These are phyloP conservation scores for Colletotrichum liaoningense DNA, from an alignment of 2,329 filamentous ascomycete species.

Conservation along the genomic window DNA sequence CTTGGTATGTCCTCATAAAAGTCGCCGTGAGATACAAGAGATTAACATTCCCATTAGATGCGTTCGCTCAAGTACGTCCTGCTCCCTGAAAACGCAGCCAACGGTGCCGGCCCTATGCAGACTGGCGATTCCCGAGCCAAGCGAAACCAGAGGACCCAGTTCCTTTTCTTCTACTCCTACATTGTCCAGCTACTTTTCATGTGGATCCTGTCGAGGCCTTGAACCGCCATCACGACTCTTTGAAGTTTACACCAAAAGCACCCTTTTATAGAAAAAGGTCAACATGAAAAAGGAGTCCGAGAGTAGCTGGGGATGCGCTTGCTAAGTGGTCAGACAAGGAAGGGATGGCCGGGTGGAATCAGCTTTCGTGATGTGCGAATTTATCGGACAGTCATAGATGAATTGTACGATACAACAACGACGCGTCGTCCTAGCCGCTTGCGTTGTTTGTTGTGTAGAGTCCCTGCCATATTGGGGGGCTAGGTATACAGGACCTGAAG, in stretches of 20 bases:
- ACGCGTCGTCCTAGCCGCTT: slow-evolving; percentile 3
- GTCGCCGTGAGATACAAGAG: background rate
- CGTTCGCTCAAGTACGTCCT: slow-evolving; percentile 96
- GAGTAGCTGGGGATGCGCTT: background rate
- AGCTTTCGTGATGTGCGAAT: background rate
- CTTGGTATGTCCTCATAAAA: slow-evolving; percentile 70
- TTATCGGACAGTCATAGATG: background rate
- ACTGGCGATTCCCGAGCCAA: slow-evolving; percentile 81
- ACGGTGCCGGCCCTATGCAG: slow-evolving; percentile 72
- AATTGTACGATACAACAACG: slow-evolving; percentile 28
- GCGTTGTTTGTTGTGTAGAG: background rate
- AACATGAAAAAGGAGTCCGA: background rate
- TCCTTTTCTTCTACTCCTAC: slow-evolving; percentile 94
- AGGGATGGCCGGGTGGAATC: background rate
- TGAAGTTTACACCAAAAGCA: background rate
- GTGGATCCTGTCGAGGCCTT: slow-evolving; percentile 74
- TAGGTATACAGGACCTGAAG: background rate
- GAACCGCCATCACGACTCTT: slow-evolving; percentile 7
- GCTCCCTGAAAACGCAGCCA: slow-evolving; percentile 81
- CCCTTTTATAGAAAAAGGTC: background rate
- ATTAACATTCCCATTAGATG: slow-evolving; percentile 66
- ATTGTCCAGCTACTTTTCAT: slow-evolving; percentile 94
- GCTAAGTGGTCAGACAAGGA: slow-evolving; percentile 5
- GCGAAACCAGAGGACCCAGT: slow-evolving; percentile 88
- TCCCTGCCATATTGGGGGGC: background rate